A percentile compares a stretch with the other conserved stretches of the same genome.
Evolutionary conservation across 495 filamentous ascomycete genomes (phyloP).

Genomic region (Podospora appendiculata): DNA sequence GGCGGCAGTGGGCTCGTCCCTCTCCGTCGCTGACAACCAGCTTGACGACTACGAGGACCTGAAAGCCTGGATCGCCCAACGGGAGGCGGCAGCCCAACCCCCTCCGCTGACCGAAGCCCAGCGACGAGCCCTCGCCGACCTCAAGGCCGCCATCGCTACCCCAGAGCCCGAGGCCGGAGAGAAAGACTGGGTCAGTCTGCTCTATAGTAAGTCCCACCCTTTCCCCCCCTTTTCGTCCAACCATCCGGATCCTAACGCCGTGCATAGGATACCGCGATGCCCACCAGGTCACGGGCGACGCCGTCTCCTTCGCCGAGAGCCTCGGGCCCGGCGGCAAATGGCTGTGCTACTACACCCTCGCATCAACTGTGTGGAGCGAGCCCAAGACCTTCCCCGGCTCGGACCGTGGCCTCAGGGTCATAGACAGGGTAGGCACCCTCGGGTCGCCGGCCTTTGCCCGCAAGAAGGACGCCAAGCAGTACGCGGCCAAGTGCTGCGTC

Average conservation of each 20-base stretch:
- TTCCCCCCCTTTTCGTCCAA: background rate
- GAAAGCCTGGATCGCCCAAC: conserved; percentile 27
- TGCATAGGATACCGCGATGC: conserved; percentile 12
- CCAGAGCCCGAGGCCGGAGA: conserved; percentile 19
- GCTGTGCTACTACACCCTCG: conserved; percentile 11
- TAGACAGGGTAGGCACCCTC: conserved; percentile 1
- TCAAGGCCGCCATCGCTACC: conserved; percentile 16
- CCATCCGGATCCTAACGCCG: background rate
- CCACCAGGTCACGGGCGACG: conserved; percentile 3
- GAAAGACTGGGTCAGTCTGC: conserved; percentile 29
- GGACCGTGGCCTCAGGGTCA: conserved; percentile 10
- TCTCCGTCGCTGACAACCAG: too few relatives aligned
- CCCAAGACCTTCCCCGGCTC: conserved; percentile 17
- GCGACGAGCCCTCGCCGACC: conserved; percentile 19
- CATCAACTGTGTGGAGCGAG: conserved; percentile 6
- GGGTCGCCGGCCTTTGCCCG: conserved; percentile 18
- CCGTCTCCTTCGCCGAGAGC: background rate
- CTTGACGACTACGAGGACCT: conserved; percentile 18
- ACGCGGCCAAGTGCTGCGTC: conserved; percentile 35
- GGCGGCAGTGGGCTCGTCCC: too few relatives aligned
- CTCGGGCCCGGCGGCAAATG: conserved; percentile 7
- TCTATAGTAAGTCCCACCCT: conserved; percentile 26
- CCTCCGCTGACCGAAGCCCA: conserved; percentile 23
- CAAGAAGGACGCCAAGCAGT: conserved; percentile 39
- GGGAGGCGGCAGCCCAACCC: conserved; percentile 18